Base-by-base conservation (phyloP, 257 asterid species). In the Voacanga thouarsii region DNA sequence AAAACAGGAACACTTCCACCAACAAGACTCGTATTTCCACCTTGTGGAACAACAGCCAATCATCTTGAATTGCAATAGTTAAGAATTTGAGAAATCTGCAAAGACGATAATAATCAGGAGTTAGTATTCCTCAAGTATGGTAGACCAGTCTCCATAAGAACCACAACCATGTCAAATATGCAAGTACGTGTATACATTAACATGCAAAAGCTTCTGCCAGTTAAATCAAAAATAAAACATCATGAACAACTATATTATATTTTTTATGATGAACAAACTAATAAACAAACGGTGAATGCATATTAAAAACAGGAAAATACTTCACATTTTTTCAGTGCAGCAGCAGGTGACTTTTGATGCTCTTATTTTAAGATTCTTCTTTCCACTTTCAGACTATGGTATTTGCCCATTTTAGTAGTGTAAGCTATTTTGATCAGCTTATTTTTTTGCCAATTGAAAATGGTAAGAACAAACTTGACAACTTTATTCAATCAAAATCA, bases 21-120 rank as follows among this genome's bases (percentile, higher is more conserved):
- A 82, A 95, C 99, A 80, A 95, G 98, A 77, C 99, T 94, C 51
- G 98, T 95, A 83, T 95, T 95, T 80, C 99, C 99, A 73, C 99
- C 99, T 88, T 95, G 99, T 41, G 99, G 99, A 78, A 93, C 99
- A 89, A 93, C 97, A 75, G 99, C 97, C 81, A 95, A 87, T 87
- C 89, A 76, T 84, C 96, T 89, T 77, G 96, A 86, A 83, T 89
- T 90, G 83, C 99, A 95, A 88, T 95, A 90, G 74, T 85, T 85
- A 80, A 95, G 99, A 85, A 93, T 89, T 90, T 87, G 92, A 74
- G 99, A 91, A 72, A 91, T 96, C 99, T 95, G 89, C 67, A 88
- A 59, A 50, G 50, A 61, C 28, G 43, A 57, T 61, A 79, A 41
- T 41, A 24, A 76, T 44, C 50, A 76, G 45, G 26, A 44, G 23